Evolutionary conservation across 805 yeast species (phyloP).

Genomic region (Lachancea waltii): DNA sequence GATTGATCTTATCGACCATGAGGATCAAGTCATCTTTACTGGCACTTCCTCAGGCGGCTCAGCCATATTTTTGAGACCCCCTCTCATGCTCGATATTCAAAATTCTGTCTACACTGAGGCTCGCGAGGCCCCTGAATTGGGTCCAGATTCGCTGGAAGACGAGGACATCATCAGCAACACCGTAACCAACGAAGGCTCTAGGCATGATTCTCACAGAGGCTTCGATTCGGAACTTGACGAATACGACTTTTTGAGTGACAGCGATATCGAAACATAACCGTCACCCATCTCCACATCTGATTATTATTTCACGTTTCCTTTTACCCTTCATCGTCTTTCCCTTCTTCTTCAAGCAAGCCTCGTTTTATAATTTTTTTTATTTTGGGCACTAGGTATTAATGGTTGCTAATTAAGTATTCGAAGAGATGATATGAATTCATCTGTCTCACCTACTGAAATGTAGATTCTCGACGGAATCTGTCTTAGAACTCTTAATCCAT

Average conservation of each 20-base stretch:
- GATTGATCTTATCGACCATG: conserved; percentile 13
- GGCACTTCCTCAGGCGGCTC: conserved; percentile 6
- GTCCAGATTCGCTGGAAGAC: conserved; percentile 7
- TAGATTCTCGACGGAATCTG: neutral
- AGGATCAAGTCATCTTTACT: conserved; percentile 11
- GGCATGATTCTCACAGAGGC: neutral
- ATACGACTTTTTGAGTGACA: conserved; percentile 25
- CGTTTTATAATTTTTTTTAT: neutral
- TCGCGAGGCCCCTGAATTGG: conserved; percentile 1
- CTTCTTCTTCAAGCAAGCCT: neutral
- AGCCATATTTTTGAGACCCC: conserved; percentile 7
- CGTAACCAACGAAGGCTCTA: conserved; percentile 16
- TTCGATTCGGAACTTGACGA: conserved; percentile 20
- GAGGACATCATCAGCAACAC: conserved; percentile 19
- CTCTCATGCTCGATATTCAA: conserved; percentile 5
- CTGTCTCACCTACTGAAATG: neutral
- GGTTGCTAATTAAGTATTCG: neutral
- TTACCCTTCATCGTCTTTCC: no score
- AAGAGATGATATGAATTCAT: neutral
- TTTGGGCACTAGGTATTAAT: neutral
- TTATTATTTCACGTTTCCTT: no score
- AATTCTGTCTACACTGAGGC: conserved; percentile 10
- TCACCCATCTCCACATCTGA: neutral
- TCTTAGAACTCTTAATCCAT: no score
- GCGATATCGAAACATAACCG: conserved; percentile 13